phyloP scores from a whole-genome alignment of 441 rosid species.

The Raphanus hybrid region DNA sequence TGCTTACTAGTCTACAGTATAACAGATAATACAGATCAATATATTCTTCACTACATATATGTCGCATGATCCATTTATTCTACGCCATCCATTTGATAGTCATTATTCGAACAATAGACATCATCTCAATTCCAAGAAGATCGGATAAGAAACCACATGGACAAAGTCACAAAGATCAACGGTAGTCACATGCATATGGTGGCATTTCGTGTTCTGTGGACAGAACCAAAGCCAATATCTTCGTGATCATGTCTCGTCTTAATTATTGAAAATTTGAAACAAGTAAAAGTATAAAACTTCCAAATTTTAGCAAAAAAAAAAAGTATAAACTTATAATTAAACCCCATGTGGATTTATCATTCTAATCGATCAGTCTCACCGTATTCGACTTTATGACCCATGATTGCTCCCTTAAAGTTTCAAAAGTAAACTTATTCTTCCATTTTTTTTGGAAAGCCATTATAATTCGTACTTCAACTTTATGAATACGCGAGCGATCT shows the following conservation, averaged over 20 bases:
- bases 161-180: slow-evolving; percentile 27
- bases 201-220: slow-evolving; percentile 33
- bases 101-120: slow-evolving; percentile 10
- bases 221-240: slow-evolving; percentile 33
- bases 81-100: slow-evolving; percentile 18
- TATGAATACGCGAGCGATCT: neutral
- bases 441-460: neutral
- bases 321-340: slow-evolving; percentile 5
- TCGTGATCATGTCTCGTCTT: slow-evolving; percentile 32
- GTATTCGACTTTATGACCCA: neutral
- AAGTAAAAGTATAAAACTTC: slow-evolving; percentile 5
- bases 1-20: neutral
- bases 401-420: neutral
- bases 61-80: neutral
- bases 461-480: neutral
- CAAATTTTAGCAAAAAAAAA: no score
- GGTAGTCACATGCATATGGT: slow-evolving; percentile 34
- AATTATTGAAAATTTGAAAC: neutral
- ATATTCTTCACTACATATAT: neutral
- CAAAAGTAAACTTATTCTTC: slow-evolving; percentile 7
- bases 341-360: slow-evolving; percentile 29
- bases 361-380: slow-evolving; percentile 15
- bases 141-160: slow-evolving; percentile 44
- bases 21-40: neutral
- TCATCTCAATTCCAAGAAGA: slow-evolving; percentile 19